These are phyloP conservation scores for Ustilago shanxiensis DNA, from an alignment of 1,284 basidiomycete species.

Conservation along the genomic window DNA sequence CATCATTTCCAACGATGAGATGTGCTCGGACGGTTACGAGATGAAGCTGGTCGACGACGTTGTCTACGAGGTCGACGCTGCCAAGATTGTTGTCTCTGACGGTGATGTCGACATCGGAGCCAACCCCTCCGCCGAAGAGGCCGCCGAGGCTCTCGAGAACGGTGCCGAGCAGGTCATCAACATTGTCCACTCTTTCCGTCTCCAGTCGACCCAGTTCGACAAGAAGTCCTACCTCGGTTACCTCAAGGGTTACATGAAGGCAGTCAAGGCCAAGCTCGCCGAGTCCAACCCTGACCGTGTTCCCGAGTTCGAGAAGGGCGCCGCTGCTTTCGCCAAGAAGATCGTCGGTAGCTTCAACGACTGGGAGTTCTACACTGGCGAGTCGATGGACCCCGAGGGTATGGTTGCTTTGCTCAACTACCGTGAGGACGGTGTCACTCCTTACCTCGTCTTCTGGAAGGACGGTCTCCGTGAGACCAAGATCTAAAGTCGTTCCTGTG, in stretches of 20 bases:
- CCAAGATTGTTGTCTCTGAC: conserved; percentile 80
- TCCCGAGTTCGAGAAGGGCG: conserved; percentile 85
- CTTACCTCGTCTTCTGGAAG: conserved; percentile 74
- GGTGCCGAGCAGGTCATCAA: conserved; percentile 85
- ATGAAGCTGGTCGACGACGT: conserved; percentile 87
- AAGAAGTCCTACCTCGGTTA: conserved; percentile 89
- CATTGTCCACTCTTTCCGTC: conserved; percentile 91
- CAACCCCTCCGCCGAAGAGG: conserved; percentile 81
- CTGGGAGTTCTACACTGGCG: conserved; percentile 87
- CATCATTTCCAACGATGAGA: conserved; percentile 85
- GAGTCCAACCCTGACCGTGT: conserved; percentile 78
- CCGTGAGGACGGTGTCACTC: conserved; percentile 76
- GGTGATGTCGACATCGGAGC: conserved; percentile 92
- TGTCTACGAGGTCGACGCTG: conserved; percentile 90
- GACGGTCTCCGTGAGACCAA: conserved; percentile 68
- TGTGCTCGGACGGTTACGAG: conserved; percentile 72
- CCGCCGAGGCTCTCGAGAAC: conserved; percentile 84
- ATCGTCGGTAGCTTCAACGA: conserved; percentile 90
- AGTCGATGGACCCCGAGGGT: conserved; percentile 74
- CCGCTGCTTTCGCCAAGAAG: conserved; percentile 75
- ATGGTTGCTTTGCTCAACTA: conserved; percentile 71
- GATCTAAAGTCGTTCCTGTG: conserved; percentile 54
- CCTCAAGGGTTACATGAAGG: conserved; percentile 90
- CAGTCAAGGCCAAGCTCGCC: conserved; percentile 76
- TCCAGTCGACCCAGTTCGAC: conserved; percentile 86